Base-by-base conservation (phyloP, 225 moss, liverwort and hornwort species). In the Marchantia polymorpha region DNA sequence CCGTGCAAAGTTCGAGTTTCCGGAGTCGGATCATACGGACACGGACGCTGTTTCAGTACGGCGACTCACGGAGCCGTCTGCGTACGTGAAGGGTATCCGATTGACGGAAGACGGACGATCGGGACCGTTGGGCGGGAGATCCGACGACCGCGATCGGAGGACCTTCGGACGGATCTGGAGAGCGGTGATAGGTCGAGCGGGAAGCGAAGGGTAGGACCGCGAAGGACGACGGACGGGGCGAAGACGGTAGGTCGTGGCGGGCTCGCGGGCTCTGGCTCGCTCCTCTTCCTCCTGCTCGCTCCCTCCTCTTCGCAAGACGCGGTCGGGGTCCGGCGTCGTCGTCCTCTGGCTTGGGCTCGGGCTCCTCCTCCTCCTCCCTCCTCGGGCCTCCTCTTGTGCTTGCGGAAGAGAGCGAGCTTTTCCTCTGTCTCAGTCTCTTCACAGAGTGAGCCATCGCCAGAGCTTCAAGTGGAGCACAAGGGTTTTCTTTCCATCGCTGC, bases 401-500 rank as follows among this genome's bases (percentile, higher is more conserved):
- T 25, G 61, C 29, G 76, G 77, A 54, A 64, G 63, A 51, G 46
- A 25, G 16, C 23, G 77, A 77, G 25, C 64, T 48, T 39, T 23
- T 49, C 26, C 49, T 77, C 77, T 77, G 63, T 77, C 25, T 77
- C 77, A 49, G 77, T 64, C 26, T 65, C 63, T 46, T 51, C 30
- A 13, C 10, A 15, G 51, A 64, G n/a, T 77, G 15, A 59, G 46
- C 75, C 75, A 75, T 60, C 58, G 17, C 39, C 19, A 75, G 75
- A 59, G 59, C 49, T 77, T 77, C 77, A 77, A 77, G 77, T 77
- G 77, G 51, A 77, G 77, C 75, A 49, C 25, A 64, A 79, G 79
- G 79, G 79, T 76, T 83, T 80, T 39, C 27, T 72, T 76, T 64
- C 49, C 64, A 77, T 76, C 54, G 26, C 54, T 72, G 83, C 80